Base-by-base conservation (phyloP, 2,329 filamentous ascomycete genomes). In the Ascochyta lentis region DNA sequence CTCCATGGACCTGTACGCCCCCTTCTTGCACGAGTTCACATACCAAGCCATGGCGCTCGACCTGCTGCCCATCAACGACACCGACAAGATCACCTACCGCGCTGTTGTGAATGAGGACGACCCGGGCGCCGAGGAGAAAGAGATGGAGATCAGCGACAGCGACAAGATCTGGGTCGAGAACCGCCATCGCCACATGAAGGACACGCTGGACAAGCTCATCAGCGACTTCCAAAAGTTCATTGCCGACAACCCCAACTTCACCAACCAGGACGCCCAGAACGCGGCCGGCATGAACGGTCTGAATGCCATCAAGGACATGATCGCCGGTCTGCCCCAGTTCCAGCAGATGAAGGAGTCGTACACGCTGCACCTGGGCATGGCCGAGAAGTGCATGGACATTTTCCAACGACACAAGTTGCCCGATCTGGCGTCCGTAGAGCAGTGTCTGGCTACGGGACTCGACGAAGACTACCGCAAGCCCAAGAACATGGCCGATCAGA, bases 11-110 rank as follows among this genome's bases (percentile, higher is more conserved):
- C 77, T 97, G 3, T 86, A 89, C 78, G 88, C 94, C 0, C 95
- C 95, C 1, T 78, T 98, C 10, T 73, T 98, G 4, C 95, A 99
- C 77, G 95, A 99, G 70, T 97, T 99, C 73, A 97, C 95, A 12
- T 99, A 98, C 74, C 95, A 99, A 76, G 92, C 95, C 46, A 98
- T 99, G 94, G 94, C 92, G 3, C 91, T 97, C 75, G 95, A 99
- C 72, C 80, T 99, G 8, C 79, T 99, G 27, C 89, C 90, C 0
- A 92, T 99, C 70, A 88, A 90, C 67, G 95, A 98, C 49, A 89
- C 86, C 23, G 92, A 96, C 62, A 96, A 95, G 74, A 84, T 96
- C 9, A 92, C 89, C 0, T 99, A 93, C 72, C 89, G 88, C 63
- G 93, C 92, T 48, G 80, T 84, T 2, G 81, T 95, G 60, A 95